A percentile compares a stretch with the other conserved stretches of the same genome.
Conservation (phyloP, 495 filamentous ascomycete species). For the Tuber umbilicatum region DNA sequence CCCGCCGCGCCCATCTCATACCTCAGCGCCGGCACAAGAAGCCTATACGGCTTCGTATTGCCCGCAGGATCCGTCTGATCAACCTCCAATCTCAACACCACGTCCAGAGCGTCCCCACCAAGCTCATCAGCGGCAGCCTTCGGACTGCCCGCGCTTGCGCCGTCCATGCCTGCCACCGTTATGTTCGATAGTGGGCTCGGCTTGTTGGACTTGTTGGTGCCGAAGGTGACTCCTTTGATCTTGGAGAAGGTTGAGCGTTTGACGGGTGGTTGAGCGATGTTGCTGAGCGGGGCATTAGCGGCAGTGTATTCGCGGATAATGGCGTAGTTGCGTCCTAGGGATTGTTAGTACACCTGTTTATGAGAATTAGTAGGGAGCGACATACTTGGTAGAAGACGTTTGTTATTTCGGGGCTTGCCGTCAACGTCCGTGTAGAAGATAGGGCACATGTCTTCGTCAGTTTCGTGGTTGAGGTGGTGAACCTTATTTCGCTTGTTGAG, state of each 20-base stretch:
- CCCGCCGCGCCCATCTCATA: slow-evolving; percentile 8
- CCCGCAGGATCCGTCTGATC: slow-evolving; percentile 76
- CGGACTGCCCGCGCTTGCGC: slow-evolving; percentile 1
- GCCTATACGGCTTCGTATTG: slow-evolving; percentile 77
- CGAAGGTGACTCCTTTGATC: slow-evolving; percentile 27
- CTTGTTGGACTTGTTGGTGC: slow-evolving; percentile 13
- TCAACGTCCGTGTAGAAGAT: slow-evolving; percentile 85
- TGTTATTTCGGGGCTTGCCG: slow-evolving; percentile 82
- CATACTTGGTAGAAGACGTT: slow-evolving; percentile 74
- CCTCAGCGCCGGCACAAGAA: slow-evolving; percentile 72
- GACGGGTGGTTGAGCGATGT: slow-evolving; percentile 9
- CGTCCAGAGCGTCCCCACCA: slow-evolving; percentile 66
- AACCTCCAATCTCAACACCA: slow-evolving; percentile 81
- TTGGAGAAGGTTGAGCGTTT: slow-evolving; percentile 37
- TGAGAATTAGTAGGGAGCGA: slow-evolving; percentile 7
- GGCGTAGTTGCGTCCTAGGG: slow-evolving; percentile 40
- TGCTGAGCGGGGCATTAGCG: not conserved
- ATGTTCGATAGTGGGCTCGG: not conserved
- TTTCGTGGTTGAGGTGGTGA: slow-evolving; percentile 76
- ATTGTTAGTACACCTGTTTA: slow-evolving; percentile 31
- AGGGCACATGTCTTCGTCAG: slow-evolving; percentile 92
- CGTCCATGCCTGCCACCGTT: slow-evolving; percentile 14
- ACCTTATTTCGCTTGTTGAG: slow-evolving; percentile 91
- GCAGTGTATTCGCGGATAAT: slow-evolving; percentile 25
- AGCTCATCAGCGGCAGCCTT: slow-evolving; percentile 22